A percentile compares a stretch with the other conserved stretches of the same genome.
These are phyloP conservation scores for Geotrichum candidum DNA, from an alignment of 1,139 yeast genomes.

Conservation along the genomic window DNA sequence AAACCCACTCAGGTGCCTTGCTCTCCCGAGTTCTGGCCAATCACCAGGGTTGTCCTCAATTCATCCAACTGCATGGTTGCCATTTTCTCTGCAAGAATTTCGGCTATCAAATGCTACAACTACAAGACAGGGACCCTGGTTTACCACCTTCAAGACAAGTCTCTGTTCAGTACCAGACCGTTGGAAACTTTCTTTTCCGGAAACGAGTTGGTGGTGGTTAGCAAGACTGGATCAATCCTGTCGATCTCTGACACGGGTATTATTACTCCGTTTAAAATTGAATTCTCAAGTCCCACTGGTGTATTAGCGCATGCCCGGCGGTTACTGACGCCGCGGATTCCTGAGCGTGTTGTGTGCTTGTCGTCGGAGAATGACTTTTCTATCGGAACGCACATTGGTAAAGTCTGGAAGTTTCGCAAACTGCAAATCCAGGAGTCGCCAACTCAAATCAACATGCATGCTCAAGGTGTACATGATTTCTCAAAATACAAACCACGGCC, in stretches of 20 bases:
- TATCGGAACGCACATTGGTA: constrained; percentile 59
- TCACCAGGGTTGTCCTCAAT: constrained; percentile 54
- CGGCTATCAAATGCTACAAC: constrained; percentile 22
- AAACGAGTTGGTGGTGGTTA: constrained; percentile 22
- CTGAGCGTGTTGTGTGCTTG: constrained; percentile 61
- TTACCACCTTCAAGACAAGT: constrained; percentile 16
- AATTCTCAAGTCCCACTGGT: constrained; percentile 12
- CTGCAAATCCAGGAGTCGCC: constrained; percentile 41
- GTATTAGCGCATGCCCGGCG: constrained; percentile 47
- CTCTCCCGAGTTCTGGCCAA: constrained; percentile 56
- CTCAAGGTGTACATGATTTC: constrained; percentile 15
- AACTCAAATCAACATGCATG: constrained; percentile 10
- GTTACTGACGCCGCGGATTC: constrained; percentile 64
- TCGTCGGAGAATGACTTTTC: constrained; percentile 48
- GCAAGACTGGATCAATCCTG: constrained; percentile 19
- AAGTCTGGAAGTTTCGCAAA: constrained; percentile 56
- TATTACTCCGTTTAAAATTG: constrained; percentile 7
- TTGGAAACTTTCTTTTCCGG: constrained; percentile 24
- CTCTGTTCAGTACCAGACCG: constrained; percentile 15
- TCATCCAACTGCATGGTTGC: constrained; percentile 56
- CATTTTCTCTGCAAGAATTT: constrained; percentile 40
- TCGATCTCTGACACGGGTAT: constrained; percentile 22
- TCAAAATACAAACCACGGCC: constrained; percentile 15
- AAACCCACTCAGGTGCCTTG: constrained; percentile 42
- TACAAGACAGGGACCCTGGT: constrained; percentile 15